These are phyloP conservation scores for Vigna nakashimae DNA, from an alignment of 306 rosid genomes.

Conservation along the genomic window DNA sequence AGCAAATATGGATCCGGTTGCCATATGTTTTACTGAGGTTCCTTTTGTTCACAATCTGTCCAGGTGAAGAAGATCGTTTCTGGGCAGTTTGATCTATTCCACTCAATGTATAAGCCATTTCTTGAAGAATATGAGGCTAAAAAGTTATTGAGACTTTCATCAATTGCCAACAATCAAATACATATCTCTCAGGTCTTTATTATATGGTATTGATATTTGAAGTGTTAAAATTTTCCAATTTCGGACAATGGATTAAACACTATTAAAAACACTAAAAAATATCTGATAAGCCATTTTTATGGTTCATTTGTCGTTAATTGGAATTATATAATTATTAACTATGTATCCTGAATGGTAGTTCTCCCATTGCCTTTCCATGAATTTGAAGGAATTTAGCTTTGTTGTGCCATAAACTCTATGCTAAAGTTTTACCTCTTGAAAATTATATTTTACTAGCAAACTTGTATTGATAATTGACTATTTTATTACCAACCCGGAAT, in stretches of 20 bases:
- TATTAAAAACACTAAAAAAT: neutral
- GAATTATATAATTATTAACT: neutral
- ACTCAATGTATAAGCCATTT: slow-evolving; percentile 75
- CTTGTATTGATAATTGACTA: slow-evolving; percentile 10
- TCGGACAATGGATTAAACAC: neutral
- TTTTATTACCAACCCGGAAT: neutral
- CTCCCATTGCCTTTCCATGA: neutral
- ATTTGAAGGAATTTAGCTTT: slow-evolving; percentile 21
- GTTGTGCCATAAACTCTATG: slow-evolving; percentile 4
- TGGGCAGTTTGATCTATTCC: slow-evolving; percentile 81
- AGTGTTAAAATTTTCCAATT: slow-evolving; percentile 2
- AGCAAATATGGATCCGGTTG: slow-evolving; percentile 21
- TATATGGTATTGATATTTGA: slow-evolving; percentile 2
- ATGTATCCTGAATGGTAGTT: neutral
- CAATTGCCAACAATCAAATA: slow-evolving; percentile 48
- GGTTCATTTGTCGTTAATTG: slow-evolving; percentile 19
- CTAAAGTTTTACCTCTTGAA: neutral
- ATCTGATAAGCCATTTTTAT: slow-evolving; percentile 12
- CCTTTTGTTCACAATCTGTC: slow-evolving; percentile 42
- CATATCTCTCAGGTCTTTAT: slow-evolving; percentile 73
- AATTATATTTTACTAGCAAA: neutral
- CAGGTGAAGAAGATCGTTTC: slow-evolving; percentile 88
- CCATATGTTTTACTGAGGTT: slow-evolving; percentile 31
- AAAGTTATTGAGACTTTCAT: slow-evolving; percentile 67
- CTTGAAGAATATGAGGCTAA: slow-evolving; percentile 74